These are phyloP conservation scores for Scolecobasidium constrictum DNA, from an alignment of 2,329 filamentous ascomycete species.

Conservation along the genomic window DNA sequence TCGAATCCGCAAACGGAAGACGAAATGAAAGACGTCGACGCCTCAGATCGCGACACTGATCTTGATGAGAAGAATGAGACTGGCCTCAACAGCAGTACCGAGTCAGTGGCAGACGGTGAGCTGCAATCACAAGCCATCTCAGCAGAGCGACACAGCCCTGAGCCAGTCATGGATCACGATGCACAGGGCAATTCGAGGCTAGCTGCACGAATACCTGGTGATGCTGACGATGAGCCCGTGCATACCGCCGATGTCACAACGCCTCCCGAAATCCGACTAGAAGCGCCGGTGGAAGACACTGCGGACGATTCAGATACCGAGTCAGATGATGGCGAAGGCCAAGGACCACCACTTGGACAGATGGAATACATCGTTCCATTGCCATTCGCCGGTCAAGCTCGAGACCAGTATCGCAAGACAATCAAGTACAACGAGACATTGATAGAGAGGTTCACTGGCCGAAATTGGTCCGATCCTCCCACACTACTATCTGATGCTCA, in stretches of 20 bases:
- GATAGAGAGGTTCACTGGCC: conserved; percentile 6
- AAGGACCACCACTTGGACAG: conserved; percentile 4
- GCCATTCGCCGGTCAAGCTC: conserved; percentile 6
- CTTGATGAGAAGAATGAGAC: neutral
- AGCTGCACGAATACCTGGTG: conserved; percentile 4
- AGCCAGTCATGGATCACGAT: neutral
- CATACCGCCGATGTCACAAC: neutral
- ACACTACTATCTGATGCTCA: neutral
- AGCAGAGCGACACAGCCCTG: neutral
- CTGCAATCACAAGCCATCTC: neutral
- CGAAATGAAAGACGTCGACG: conserved; percentile 1
- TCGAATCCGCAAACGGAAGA: neutral
- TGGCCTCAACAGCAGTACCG: neutral
- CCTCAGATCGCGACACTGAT: neutral
- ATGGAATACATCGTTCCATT: conserved; percentile 10
- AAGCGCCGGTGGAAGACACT: neutral
- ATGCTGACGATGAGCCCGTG: conserved; percentile 3
- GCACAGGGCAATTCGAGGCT: conserved; percentile 3
- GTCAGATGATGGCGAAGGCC: neutral
- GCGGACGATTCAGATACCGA: conserved; percentile 1
- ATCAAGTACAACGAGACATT: conserved; percentile 8
- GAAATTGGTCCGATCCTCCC: conserved; percentile 5
- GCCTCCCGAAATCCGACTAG: neutral
- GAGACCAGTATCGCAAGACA: conserved; percentile 8
- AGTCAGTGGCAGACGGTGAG: neutral